These are phyloP conservation scores for Xanthoconium separans DNA, from an alignment of 1,284 basidiomycete genomes.

Conservation along the genomic window DNA sequence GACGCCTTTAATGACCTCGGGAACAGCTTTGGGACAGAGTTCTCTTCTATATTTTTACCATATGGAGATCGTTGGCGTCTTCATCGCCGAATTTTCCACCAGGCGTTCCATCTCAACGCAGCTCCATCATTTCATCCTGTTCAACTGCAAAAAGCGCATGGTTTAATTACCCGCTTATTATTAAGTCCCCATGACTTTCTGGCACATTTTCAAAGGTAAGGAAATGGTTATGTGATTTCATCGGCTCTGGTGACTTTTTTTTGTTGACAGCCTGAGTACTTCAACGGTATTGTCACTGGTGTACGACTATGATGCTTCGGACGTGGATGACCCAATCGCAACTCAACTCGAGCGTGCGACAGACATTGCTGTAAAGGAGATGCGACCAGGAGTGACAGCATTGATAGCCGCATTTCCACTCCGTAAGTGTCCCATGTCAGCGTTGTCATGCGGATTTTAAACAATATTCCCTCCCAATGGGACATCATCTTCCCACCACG, in stretches of 20 bases:
- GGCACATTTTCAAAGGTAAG: slow-evolving; percentile 23
- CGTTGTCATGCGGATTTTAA: not conserved
- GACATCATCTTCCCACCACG: not conserved
- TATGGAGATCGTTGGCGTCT: slow-evolving; percentile 30
- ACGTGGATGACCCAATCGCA: slow-evolving; percentile 21
- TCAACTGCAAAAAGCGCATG: slow-evolving; percentile 24
- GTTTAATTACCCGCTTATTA: slow-evolving; percentile 16
- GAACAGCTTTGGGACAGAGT: slow-evolving; percentile 19
- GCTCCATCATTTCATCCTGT: slow-evolving; percentile 19
- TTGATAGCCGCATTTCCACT: slow-evolving; percentile 18
- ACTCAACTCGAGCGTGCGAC: slow-evolving; percentile 11
- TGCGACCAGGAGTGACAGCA: slow-evolving; percentile 21
- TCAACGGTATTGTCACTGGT: slow-evolving; percentile 25
- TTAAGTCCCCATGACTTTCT: slow-evolving; percentile 2
- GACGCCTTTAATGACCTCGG: not conserved
- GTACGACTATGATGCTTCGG: slow-evolving; percentile 20
- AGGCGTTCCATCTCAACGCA: slow-evolving; percentile 21
- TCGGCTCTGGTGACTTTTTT: not conserved
- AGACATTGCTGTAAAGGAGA: slow-evolving; percentile 9
- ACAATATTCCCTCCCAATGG: not conserved
- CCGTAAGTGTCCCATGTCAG: slow-evolving; percentile 9
- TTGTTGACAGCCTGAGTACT: slow-evolving; percentile 15
- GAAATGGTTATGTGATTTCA: not conserved
- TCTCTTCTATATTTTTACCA: slow-evolving; percentile 21
- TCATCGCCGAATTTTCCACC: slow-evolving; percentile 30